Evolutionary conservation across 148 eudicot genomes (phyloP), one percentile per base, ranked within the genome.

Genomic region (Fagopyrum tataricum): DNA sequence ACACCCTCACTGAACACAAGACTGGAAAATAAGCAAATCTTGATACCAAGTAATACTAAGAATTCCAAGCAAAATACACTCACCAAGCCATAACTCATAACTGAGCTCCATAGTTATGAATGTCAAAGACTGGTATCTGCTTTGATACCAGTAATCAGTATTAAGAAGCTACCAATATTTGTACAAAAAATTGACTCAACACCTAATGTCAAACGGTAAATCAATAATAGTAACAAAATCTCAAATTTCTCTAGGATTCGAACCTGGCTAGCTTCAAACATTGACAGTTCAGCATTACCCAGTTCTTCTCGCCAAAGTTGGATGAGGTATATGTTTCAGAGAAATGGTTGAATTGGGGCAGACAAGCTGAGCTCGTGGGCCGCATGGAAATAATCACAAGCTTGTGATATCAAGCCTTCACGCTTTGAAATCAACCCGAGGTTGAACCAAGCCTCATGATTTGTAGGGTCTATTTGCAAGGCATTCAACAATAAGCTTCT

Each of bases 381-480:
- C 75, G 98, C 98, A 78, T 95, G 96, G 78, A 91, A 95, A 72
- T 82, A 85, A 13, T 94, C 98, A 6, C 90, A 91, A 1, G 98
- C 98, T 79, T 90, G 96, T 43, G 82, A 80, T 23, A 79, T 18
- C 21, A 81, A 87, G 24, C 98, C 97, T 86, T 95, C 96, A 73
- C 66, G 80, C 75, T 88, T 95, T 21, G 83, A 74, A 74, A 95
- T 77, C 76, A 87, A 68, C 48, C 97, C 98, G 2, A 91, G 89
- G 67, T 85, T 87, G 64, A 82, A 85, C 98, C 98, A 95, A 0
- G 90, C 97, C 12, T 88, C 82, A 23, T 90, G 89, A 69, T 88
- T 90, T 1, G 85, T 90, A 10, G 96, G 93, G 23, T 91, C 93
- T 76, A 86, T 52, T 48, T 90, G 91, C 46, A 95, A 67, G 9